Evolutionary conservation across 108 stramenopile species (phyloP), one percentile per base, ranked within the genome.

Genomic region (Nitzschia palea): DNA sequence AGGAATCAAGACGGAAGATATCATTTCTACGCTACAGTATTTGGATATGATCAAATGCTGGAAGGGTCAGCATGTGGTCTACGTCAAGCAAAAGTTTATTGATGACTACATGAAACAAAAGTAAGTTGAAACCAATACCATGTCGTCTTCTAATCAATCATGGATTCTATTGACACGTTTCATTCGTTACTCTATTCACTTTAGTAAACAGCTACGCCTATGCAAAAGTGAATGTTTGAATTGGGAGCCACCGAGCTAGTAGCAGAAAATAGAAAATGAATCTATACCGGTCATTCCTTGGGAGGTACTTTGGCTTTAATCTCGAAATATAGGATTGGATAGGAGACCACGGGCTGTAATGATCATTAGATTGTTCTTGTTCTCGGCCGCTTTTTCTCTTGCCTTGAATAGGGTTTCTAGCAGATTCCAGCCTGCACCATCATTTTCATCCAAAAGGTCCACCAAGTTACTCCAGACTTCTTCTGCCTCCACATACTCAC

Each of bases 1-100:
- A 3, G 96, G 92, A 14, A 98, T 99, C 73, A 96, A 94, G 73
- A 78, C 78, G 22, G 99, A 99, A 71, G 98, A 99, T 78, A 96
- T 99, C 47, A 93, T 99, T 34, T 89, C 86, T 33, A 99, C 99
- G 5, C 79, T 99, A 61, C 95, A 97, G 64, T 83, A 76, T 29
- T 68, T 98, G 54, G 91, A 94, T 58, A 91, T 99, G 89, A 95
- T 99, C 55, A 87, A 94, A 60, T 90, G 88, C 62, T 98, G 97
- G 96, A 99, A 97, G 79, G 99, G 99, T 2, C 99, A 98, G 82
- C 97, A 98, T 80, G 97, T 98, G 12, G 83, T 96, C 15, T 87
- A 87, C 68, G 93, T 94, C 62, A 85, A 88, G 53, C 89, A 89
- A 68, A 77, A 80, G 28, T 78, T 74, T 22, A 76, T 96, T 53